Percentiles rank a stretch among this genome's conserved stretches.
These are phyloP conservation scores for Ascochyta clinopodiicola DNA, from an alignment of 2,329 filamentous ascomycete species.

Conservation along the genomic window DNA sequence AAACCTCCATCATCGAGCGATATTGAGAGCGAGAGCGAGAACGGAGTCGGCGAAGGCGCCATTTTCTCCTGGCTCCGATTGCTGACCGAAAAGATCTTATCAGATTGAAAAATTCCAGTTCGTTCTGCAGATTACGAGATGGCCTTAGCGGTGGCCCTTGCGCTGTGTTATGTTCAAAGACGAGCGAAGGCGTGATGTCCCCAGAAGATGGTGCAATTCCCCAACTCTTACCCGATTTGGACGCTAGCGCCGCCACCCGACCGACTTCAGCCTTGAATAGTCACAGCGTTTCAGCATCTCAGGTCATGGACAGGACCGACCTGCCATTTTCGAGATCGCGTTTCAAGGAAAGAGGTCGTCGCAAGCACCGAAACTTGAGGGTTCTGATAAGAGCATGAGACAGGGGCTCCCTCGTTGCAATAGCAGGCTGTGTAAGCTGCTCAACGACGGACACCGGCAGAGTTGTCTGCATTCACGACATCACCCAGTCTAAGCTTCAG, in stretches of 20 bases:
- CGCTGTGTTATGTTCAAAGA: constrained; percentile 15
- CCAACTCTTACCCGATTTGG: constrained; percentile 16
- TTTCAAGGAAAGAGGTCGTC: constrained; percentile 4
- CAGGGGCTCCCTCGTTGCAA: background rate
- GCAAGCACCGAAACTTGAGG: constrained; percentile 3
- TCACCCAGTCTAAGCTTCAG: background rate
- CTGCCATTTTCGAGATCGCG: constrained; percentile 16
- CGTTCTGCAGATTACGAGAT: constrained; percentile 6
- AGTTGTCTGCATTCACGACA: background rate
- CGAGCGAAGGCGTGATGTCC: constrained; percentile 27
- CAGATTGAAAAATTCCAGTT: constrained; percentile 7
- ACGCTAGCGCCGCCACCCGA: constrained; percentile 19
- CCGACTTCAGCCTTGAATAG: constrained; percentile 21
- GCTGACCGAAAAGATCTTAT: constrained; percentile 3
- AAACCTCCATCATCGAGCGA: background rate
- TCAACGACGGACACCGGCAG: background rate
- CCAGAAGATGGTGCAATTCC: constrained; percentile 20
- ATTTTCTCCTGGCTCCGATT: background rate
- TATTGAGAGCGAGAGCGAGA: background rate
- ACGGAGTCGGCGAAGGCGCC: background rate
- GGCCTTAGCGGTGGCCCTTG: constrained; percentile 2
- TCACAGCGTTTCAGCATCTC: constrained; percentile 6
- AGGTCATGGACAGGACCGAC: constrained; percentile 12
- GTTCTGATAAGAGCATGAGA: background rate
- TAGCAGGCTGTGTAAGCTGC: background rate